Evolutionary conservation across 2,329 filamentous ascomycete species (phyloP).

Genomic region (Elsinoe batatas): DNA sequence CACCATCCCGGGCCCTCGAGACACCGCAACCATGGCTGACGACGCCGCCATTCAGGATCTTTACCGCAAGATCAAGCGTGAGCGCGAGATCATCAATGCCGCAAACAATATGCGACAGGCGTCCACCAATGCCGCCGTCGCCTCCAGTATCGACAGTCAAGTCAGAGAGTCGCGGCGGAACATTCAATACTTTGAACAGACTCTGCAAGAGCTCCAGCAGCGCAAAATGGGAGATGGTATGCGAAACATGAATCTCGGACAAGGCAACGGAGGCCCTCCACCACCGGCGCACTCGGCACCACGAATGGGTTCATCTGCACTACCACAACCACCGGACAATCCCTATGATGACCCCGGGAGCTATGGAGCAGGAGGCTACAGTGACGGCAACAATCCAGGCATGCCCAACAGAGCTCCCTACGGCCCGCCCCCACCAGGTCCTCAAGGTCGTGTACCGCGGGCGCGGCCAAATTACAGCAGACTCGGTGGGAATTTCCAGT

Average conservation of each 20-base stretch:
- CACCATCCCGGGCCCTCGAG: neutral
- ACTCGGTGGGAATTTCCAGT: constrained; percentile 55
- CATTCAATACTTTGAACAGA: constrained; percentile 90
- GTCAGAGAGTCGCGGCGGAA: constrained; percentile 90
- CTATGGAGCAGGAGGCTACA: constrained; percentile 52
- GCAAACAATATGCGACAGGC: constrained; percentile 92
- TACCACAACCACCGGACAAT: constrained; percentile 7
- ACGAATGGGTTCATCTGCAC: constrained; percentile 21
- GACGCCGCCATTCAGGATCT: constrained; percentile 66
- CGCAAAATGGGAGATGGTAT: constrained; percentile 62
- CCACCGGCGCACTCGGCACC: constrained; percentile 18
- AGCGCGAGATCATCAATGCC: constrained; percentile 88
- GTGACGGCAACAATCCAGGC: constrained; percentile 55
- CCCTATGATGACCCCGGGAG: constrained; percentile 15
- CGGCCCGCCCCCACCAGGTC: constrained; percentile 61
- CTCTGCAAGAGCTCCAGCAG: constrained; percentile 77
- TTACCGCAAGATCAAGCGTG: constrained; percentile 93
- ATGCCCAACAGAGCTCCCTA: constrained; percentile 77
- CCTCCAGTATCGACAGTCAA: constrained; percentile 82
- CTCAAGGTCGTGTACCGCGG: constrained; percentile 59
- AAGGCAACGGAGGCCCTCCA: constrained; percentile 33
- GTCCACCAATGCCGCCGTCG: constrained; percentile 85
- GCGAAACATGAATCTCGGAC: constrained; percentile 54
- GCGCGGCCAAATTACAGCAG: constrained; percentile 87
- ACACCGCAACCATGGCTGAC: constrained; percentile 41